phyloP scores from a whole-genome alignment of 768 basidiomycete genomes.

The Pisolithus sp. region DNA sequence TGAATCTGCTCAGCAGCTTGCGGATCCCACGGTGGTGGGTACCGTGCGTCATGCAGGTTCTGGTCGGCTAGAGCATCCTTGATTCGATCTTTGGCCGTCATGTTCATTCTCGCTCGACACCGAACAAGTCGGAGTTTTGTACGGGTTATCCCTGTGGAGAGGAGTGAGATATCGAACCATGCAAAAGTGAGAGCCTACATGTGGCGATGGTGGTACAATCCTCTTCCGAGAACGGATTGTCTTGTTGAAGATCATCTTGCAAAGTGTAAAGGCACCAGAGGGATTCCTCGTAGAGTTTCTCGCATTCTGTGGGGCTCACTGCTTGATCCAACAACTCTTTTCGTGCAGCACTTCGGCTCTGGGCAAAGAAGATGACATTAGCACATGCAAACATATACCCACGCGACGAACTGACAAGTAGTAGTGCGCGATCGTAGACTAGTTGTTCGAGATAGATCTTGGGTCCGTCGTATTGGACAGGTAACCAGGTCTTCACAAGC shows the following conservation, averaged over 20 bases:
- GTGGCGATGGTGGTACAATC: constrained; percentile 73
- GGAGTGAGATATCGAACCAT: constrained; percentile 1
- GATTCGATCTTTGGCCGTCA: constrained; percentile 67
- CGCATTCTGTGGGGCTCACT: constrained; percentile 72
- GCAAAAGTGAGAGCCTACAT: constrained; percentile 40
- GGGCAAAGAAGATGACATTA: constrained; percentile 3
- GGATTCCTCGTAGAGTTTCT: constrained; percentile 91
- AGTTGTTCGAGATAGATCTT: constrained; percentile 85
- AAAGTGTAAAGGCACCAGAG: constrained; percentile 91
- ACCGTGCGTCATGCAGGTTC: constrained; percentile 68
- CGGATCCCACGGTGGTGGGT: constrained; percentile 67
- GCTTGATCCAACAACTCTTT: constrained; percentile 84
- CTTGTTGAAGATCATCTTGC: constrained; percentile 81
- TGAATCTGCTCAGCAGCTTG: constrained; percentile 31
- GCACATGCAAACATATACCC: not conserved
- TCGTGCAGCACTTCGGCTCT: constrained; percentile 91
- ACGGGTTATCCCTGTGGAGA: constrained; percentile 65
- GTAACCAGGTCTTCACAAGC: constrained; percentile 82
- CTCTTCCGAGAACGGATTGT: constrained; percentile 81
- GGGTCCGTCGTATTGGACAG: constrained; percentile 74
- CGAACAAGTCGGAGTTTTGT: constrained; percentile 79
- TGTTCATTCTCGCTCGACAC: constrained; percentile 69
- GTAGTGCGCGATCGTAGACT: constrained; percentile 86
- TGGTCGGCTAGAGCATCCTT: constrained; percentile 73
- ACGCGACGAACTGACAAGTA: constrained; percentile 52